These are phyloP conservation scores for Chlamydomonas schloesseri DNA, from an alignment of 139 green algal species.

Conservation along the genomic window DNA sequence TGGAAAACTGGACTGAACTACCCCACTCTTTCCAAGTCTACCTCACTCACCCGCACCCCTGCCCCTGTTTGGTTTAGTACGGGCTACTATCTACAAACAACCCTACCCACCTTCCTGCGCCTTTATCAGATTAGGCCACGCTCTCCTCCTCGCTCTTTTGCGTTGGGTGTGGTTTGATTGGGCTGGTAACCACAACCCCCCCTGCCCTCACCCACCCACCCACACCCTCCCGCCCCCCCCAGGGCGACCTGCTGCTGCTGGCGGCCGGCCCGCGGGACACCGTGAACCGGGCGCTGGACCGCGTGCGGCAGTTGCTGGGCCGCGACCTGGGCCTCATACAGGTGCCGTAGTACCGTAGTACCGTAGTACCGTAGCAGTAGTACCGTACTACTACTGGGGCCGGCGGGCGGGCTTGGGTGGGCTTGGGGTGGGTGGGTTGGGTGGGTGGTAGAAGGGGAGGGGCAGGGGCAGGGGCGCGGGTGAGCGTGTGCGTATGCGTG, in stretches of 20 bases:
- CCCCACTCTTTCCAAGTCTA: too few species aligned
- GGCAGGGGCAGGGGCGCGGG: not conserved
- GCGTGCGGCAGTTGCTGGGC: conserved; percentile 89
- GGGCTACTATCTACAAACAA: not conserved
- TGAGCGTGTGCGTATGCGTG: too few species aligned
- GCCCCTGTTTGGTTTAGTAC: too few species aligned
- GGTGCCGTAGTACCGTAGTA: too few species aligned
- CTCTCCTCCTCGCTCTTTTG: too few species aligned
- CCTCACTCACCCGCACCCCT: too few species aligned
- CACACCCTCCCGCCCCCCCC: conserved; percentile 1
- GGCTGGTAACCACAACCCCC: not conserved
- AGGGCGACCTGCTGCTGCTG: conserved; percentile 93
- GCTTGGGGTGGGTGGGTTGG: not conserved
- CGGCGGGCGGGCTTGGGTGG: not conserved
- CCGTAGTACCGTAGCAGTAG: too few species aligned
- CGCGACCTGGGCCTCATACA: conserved; percentile 74
- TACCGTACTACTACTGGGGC: too few species aligned
- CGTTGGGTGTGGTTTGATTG: too few species aligned
- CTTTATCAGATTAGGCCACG: too few species aligned
- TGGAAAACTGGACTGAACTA: too few species aligned
- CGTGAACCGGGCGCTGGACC: conserved; percentile 87
- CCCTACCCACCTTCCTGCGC: too few species aligned
- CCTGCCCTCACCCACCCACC: not conserved
- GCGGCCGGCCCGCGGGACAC: conserved; percentile 73
- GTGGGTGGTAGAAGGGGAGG: not conserved